These are phyloP conservation scores for Ramularia collo-cygni DNA, from an alignment of 2,329 filamentous ascomycete genomes.

Conservation along the genomic window DNA sequence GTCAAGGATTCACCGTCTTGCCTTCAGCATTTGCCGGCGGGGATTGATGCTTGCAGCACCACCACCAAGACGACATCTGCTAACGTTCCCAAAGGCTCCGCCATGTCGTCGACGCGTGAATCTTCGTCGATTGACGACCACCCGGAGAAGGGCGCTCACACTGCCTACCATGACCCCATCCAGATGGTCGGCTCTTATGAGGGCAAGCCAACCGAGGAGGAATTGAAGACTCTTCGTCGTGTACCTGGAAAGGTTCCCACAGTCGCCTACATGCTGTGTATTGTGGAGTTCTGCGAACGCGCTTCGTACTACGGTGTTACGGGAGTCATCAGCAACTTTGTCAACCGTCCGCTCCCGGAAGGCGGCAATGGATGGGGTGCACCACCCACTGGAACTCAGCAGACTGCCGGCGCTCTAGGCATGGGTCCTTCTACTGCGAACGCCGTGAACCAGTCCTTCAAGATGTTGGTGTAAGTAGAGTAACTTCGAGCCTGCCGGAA, in stretches of 20 bases:
- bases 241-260: conserved; percentile 36
- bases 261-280: conserved; percentile 30
- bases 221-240: conserved; percentile 37
- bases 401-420: conserved; percentile 50
- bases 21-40: no score
- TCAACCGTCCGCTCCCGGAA: conserved; percentile 26
- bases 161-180: conserved; percentile 11
- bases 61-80: no score
- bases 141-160: conserved; percentile 7
- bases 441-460: conserved; percentile 49
- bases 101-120: no score
- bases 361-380: conserved; percentile 23
- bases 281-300: conserved; percentile 44
- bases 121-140: no score
- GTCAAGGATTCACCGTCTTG: no score
- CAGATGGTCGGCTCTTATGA: conserved; percentile 13
- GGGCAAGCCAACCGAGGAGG: conserved; percentile 36
- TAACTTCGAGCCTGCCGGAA: conserved; percentile 53
- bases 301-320: conserved; percentile 39
- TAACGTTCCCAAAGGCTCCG: no score
- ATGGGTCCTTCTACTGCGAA: conserved; percentile 63
- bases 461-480: conserved; percentile 49
- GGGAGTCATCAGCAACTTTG: conserved; percentile 44
- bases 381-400: conserved; percentile 35
- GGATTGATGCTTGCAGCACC: no score